Evolutionary conservation across 441 rosid species (phyloP).

Genomic region (Eugenia klotzschiana): DNA sequence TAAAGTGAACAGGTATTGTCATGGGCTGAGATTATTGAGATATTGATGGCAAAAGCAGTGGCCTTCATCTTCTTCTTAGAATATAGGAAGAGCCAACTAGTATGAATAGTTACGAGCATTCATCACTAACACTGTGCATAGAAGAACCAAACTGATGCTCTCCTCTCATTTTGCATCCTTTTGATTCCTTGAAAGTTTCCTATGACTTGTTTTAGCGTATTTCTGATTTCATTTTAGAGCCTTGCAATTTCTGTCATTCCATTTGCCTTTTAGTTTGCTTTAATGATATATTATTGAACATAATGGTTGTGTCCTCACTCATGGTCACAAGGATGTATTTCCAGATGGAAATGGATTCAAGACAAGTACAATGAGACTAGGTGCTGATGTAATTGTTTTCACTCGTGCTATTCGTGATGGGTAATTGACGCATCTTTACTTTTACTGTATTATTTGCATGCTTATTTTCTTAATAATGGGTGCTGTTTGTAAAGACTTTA

Average conservation of each 20-base stretch:
- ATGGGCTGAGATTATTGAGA: background rate
- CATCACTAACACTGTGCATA: background rate
- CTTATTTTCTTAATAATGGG: background rate
- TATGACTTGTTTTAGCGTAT: background rate
- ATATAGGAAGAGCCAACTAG: background rate
- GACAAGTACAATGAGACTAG: conserved; percentile 96
- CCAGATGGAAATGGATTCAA: conserved; percentile 98
- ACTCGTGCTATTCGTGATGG: conserved; percentile 46
- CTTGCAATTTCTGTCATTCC: background rate
- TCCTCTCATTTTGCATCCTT: background rate
- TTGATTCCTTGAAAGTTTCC: background rate
- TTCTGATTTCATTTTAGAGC: background rate
- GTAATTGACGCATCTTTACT: conserved; percentile 17
- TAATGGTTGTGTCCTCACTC: background rate
- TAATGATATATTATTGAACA: background rate
- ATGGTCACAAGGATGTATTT: background rate
- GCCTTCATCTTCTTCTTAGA: background rate
- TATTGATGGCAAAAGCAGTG: background rate
- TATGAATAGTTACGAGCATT: background rate
- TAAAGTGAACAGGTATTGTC: background rate
- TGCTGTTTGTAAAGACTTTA: background rate
- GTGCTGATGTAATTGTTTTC: conserved; percentile 86
- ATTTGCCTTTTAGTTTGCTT: background rate
- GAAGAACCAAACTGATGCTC: background rate
- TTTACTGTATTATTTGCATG: background rate